Evolutionary conservation across 805 yeast genomes (phyloP), one percentile per base, ranked within the genome.

Genomic region (Barnettozyma salicaria): DNA sequence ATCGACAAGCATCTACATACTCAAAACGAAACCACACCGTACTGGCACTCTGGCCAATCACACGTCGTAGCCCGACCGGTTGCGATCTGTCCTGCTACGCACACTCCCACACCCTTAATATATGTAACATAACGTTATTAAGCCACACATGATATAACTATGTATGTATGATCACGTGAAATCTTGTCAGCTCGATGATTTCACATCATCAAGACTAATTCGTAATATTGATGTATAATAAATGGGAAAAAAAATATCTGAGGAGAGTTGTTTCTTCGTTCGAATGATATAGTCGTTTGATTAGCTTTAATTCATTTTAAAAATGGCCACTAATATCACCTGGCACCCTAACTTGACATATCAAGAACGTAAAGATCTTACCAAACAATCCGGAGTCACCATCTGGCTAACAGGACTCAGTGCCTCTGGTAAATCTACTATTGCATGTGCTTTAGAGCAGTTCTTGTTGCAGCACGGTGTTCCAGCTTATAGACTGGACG

Each of bases 391-490:
- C 34, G 97, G 97, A 32, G 80, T 83, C 40, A 90, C 97, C 17
- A 69, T 90, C 30, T 90, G 97, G 97, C 71, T 90, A 51, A 90
- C 97, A 11, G 97, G 97, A 5, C 70, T 90, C 44, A 83, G 95
- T 47, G 97, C 97, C 8, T 82, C 95, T 34, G 97, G 97, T 42
- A 90, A 90, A 62, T 78, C 51, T 53, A 90, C 97, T 33, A 82
- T 90, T 55, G 97, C 97, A 1, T 85, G 95, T 60, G 97, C 95
- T 7, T 69, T 90, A 37, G 97, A 90, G 63, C 92, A 85, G 64
- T 67, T 75, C 34, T 65, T 90, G 40, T 69, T 90, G 45, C 76
- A 80, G 50, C 71, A 74, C 48, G 80, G 81, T 20, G 62, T 82
- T 47, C 72, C 76, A 46, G 74, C 95, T 16, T 90, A 90, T 67